phyloP scores from a whole-genome alignment of 1,284 basidiomycete genomes.

The Sanghuangporus weigelae region DNA sequence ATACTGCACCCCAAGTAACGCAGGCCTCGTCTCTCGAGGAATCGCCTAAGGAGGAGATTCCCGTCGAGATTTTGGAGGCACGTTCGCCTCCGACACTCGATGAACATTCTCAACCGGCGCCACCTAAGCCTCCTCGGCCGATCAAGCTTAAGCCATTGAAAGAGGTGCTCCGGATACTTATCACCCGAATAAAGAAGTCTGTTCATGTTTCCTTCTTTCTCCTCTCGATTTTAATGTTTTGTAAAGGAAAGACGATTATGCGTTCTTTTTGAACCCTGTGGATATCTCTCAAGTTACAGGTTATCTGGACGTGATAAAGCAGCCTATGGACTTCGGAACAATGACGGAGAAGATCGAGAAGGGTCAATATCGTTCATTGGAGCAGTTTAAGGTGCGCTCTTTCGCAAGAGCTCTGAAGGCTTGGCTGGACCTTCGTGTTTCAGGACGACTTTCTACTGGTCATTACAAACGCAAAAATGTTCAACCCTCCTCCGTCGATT shows the following conservation, averaged over 20 bases:
- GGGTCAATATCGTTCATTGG: slow-evolving; percentile 66
- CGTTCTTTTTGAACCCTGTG: slow-evolving; percentile 75
- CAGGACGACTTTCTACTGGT: slow-evolving; percentile 69
- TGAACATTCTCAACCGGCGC: neutral
- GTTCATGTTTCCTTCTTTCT: slow-evolving; percentile 20
- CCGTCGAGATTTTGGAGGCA: neutral
- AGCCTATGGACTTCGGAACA: slow-evolving; percentile 81
- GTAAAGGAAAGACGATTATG: slow-evolving; percentile 78
- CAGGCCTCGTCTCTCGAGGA: neutral
- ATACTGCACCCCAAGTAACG: neutral
- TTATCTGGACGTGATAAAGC: slow-evolving; percentile 62
- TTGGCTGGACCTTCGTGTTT: neutral
- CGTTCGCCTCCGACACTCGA: neutral
- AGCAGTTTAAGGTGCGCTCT: slow-evolving; percentile 64
- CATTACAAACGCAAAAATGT: slow-evolving; percentile 65
- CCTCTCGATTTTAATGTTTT: neutral
- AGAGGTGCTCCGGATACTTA: slow-evolving; percentile 63
- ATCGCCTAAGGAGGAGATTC: neutral
- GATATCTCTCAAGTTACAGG: slow-evolving; percentile 59
- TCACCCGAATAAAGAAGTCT: slow-evolving; percentile 69
- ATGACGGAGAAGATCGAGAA: slow-evolving; percentile 62
- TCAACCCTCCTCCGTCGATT: slow-evolving; percentile 67
- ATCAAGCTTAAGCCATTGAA: slow-evolving; percentile 72
- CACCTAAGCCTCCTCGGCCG: slow-evolving; percentile 37
- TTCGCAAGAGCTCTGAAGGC: neutral